A percentile compares a stretch with the other conserved stretches of the same genome.
Conservation (phyloP, 768 basidiomycete species). For the Roridomyces roridus region DNA sequence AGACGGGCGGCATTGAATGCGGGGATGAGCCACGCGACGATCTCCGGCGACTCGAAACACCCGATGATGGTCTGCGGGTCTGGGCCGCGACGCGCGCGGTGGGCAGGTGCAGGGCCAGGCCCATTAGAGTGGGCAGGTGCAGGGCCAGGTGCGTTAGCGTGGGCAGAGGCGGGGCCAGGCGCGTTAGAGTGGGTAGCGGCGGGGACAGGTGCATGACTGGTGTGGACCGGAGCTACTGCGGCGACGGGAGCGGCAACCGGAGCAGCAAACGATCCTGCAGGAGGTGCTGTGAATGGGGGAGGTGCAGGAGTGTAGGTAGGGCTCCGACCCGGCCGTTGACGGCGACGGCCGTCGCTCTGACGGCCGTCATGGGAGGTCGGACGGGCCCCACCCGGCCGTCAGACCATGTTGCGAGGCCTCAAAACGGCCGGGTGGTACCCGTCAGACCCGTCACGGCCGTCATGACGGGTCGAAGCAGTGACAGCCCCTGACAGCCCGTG, state of each 20-base stretch:
- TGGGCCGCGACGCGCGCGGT: neutral
- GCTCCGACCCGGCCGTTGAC: no score
- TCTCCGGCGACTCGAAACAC: neutral
- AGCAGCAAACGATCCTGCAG: neutral
- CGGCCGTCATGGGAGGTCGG: no score
- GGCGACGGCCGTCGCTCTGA: no score
- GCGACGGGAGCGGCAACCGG: neutral
- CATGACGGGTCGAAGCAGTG: no score
- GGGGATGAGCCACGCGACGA: neutral
- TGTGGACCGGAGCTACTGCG: neutral
- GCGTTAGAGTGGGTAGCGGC: neutral
- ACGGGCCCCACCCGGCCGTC: no score
- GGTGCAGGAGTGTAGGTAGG: no score
- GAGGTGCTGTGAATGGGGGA: no score
- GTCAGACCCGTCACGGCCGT: no score
- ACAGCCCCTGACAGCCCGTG: no score
- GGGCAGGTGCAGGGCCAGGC: neutral
- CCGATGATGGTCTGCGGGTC: neutral
- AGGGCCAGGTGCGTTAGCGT: neutral
- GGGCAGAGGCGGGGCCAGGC: neutral
- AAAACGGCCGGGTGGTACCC: no score
- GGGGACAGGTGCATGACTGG: neutral
- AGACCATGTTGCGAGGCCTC: no score
- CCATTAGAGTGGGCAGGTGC: neutral
- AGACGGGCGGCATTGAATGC: conserved; percentile 1